These are phyloP conservation scores for Diphasiastrum complanatum DNA, from an alignment of 83 land plant genomes.

Conservation along the genomic window DNA sequence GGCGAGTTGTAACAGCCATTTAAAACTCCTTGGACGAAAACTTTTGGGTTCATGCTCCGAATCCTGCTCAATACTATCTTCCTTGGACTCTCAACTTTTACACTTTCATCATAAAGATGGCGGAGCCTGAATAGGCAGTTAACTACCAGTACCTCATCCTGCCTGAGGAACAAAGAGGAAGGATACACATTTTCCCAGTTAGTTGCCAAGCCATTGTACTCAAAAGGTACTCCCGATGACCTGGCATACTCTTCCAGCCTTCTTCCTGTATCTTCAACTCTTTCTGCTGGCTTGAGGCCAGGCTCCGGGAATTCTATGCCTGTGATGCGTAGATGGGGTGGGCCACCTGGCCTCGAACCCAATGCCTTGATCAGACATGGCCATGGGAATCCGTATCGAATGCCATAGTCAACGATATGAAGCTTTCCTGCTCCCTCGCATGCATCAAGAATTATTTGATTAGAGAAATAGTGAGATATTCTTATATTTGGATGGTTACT, in stretches of 20 bases:
- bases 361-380: slow-evolving; percentile 64
- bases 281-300: slow-evolving; percentile 61
- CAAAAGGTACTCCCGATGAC: slow-evolving; percentile 63
- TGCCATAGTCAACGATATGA: slow-evolving; percentile 81
- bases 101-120: slow-evolving; percentile 73
- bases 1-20: slow-evolving; percentile 64
- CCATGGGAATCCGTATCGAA: slow-evolving; percentile 75
- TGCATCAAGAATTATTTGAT: slow-evolving; percentile 50
- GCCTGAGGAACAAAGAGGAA: slow-evolving; percentile 29
- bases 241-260: slow-evolving; percentile 55
- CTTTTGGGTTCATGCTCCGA: slow-evolving; percentile 48
- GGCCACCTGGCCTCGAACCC: slow-evolving; percentile 49
- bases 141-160: slow-evolving; percentile 63
- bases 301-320: slow-evolving; percentile 83
- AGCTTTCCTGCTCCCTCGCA: slow-evolving; percentile 43
- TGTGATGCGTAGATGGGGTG: slow-evolving; percentile 73
- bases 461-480: slow-evolving; percentile 55
- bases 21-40: slow-evolving; percentile 49
- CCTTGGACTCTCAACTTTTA: slow-evolving; percentile 57
- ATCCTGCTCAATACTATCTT: slow-evolving; percentile 52
- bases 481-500: slow-evolving; percentile 52
- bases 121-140: slow-evolving; percentile 50
- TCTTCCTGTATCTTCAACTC: slow-evolving; percentile 69
- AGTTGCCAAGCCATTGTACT: slow-evolving; percentile 61
- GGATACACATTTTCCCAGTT: slow-evolving; percentile 72